Base-by-base conservation (phyloP, 139 green algal species). In the Tetraselmis chui region DNA sequence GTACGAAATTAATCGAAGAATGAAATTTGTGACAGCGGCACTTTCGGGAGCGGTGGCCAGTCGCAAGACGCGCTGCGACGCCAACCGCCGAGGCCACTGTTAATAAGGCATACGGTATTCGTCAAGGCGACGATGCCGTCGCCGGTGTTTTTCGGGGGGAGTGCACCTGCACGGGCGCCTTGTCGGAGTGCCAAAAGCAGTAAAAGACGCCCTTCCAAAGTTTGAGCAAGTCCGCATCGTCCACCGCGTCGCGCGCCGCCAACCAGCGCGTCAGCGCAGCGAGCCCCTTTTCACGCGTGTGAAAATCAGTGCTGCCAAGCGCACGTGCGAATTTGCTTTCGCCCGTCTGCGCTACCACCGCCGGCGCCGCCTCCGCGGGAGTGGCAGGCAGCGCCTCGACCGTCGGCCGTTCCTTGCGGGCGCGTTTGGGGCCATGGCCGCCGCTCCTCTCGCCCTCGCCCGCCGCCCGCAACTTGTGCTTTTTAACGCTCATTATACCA, bases 121-220 rank as follows among this genome's bases (percentile, higher is more conserved):
- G 23, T 75, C 59, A 23, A 75, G 59, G 59, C 23, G 23, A 75
- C 23, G 59, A 23, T 75, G 59, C 23, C 23, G 23, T 23, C 59
- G 23, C 23, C 23, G 59, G 23, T 23, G 23, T 75, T n/a, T n/a
- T n/a, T n/a, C n/a, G n/a, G 45, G 45, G 74, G 74, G 74, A 2
- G 18, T 24, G 27, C 31, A 94, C 93, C 92, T 98, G 95, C 2
- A 98, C 92, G 0, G 90, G 86, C 29, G 78, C 78, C 81, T 95
- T 95, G 89, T 99, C 96, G 1, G 89, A 92, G 86, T 98, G 96
- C 96, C 96, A 99, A 80, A 97, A 96, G 84, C 88, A 95, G 85
- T 97, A 98, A 87, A 96, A 98, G 0, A 99, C 74, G 28, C 92
- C 96, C 85, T 97, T 97, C 96, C 96, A 99, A 0, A 98, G 85